Conservation (phyloP, 345 rosid species). For the Mallotus nudiflorus region DNA sequence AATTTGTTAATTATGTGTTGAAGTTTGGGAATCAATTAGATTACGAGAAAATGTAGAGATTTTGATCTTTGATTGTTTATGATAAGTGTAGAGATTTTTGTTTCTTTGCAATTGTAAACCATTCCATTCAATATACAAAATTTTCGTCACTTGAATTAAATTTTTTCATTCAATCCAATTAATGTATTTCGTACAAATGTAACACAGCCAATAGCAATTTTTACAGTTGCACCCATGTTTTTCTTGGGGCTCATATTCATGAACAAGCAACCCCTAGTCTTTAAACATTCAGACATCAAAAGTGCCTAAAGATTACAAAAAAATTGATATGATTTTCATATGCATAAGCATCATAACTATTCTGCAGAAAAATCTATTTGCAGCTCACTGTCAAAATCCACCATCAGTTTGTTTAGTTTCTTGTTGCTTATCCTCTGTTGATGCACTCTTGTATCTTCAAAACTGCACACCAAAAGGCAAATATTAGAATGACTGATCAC, state of each 20-base stretch:
- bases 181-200: background rate
- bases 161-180: no score
- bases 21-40: no score
- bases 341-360: background rate
- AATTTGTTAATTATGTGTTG: background rate
- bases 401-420: conserved; percentile 57
- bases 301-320: background rate
- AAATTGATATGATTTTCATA: background rate
- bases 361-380: background rate
- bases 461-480: conserved; percentile 15
- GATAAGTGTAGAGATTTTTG: no score
- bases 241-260: no score
- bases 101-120: no score
- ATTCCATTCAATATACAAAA: background rate
- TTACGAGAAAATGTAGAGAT: no score
- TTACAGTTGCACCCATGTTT: no score
- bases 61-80: no score
- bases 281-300: background rate
- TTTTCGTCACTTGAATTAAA: background rate
- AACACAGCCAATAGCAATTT: no score
- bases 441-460: conserved; percentile 37
- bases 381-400: conserved; percentile 27
- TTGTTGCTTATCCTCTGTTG: conserved; percentile 54
- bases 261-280: no score
- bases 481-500: background rate